Evolutionary conservation across 306 rosid species (phyloP), one percentile per base, ranked within the genome.

Genomic region (Datisca glomerata): DNA sequence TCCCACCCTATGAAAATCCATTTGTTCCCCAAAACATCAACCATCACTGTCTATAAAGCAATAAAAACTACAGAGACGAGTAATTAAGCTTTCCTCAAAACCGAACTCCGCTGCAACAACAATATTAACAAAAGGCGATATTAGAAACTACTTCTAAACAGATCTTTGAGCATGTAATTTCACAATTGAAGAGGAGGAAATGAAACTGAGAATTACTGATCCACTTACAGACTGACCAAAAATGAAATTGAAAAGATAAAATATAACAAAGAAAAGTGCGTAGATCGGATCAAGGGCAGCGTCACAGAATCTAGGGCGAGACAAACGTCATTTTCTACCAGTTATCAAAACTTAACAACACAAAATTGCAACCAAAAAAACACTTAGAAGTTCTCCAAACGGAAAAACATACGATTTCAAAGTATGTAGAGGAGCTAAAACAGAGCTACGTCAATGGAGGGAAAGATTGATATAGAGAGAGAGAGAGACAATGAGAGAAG

Each of bases 231-330:
- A 8, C 36, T 8, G 9, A 31, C 12, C 35, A 31, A 14, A 31
- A 31, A 31, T 12, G 53, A 21, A 34, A 49, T 21, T 13, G 10
- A 49, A 4, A 45, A 45, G 34, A 0, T 23, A 25, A 18, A 28
- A 18, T 18, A 45, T 39, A 39, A 24, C 11, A 18, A 39, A 12
- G 28, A 56, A 4, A 33, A n/a, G 51, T 41, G 22, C 22, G 38
- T 39, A 71, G 68, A 79, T 70, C 78, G 33, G 89, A 79, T 75
- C 94, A 59, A 69, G 59, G 54, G 27, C 12, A 45, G 49, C 47
- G 35, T 39, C 58, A 42, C 49, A 35, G 51, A 72, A 65, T 61
- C 76, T 57, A 60, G 66, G 76, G 79, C 51, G 61, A 48, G 37
- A 46, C 47, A 55, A 65, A 50, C 58, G 61, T 37, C 66, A 18